Conservation (phyloP, 2,329 filamentous ascomycete genomes). For the Ophiocordyceps australis region DNA sequence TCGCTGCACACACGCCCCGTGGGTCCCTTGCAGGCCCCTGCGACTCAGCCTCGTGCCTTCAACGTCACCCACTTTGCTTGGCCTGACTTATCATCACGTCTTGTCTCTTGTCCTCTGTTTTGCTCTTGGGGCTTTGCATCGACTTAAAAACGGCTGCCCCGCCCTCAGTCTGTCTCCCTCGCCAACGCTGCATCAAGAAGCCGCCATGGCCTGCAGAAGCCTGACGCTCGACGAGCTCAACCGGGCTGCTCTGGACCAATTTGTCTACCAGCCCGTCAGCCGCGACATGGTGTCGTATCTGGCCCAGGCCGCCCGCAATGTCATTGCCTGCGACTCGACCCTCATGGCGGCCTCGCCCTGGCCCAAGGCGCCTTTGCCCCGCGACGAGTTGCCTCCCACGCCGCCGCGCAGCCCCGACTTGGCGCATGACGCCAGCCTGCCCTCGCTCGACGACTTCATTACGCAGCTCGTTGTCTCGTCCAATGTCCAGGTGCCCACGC, state of each 20-base stretch:
- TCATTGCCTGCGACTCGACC: constrained; percentile 60
- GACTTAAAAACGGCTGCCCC: neutral
- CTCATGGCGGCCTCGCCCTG: constrained; percentile 34
- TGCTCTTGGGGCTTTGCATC: neutral
- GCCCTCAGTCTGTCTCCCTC: constrained; percentile 1
- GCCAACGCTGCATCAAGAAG: constrained; percentile 4
- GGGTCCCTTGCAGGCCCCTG: no score
- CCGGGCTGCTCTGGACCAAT: constrained; percentile 59
- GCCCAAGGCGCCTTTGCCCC: constrained; percentile 8
- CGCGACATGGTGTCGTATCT: constrained; percentile 64
- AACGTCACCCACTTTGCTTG: constrained; percentile 19
- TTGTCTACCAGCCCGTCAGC: constrained; percentile 60
- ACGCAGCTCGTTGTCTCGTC: constrained; percentile 77
- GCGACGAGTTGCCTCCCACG: constrained; percentile 21
- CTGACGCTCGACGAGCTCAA: constrained; percentile 41
- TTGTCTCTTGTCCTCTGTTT: neutral
- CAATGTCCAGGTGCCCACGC: constrained; percentile 89
- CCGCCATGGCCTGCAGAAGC: constrained; percentile 25
- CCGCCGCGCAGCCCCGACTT: constrained; percentile 30
- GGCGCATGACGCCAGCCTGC: constrained; percentile 38
- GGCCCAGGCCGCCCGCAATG: constrained; percentile 53
- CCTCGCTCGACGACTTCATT: constrained; percentile 81
- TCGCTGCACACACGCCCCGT: no score
- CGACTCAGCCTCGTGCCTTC: constrained; percentile 22
- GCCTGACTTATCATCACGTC: neutral